Conservation (phyloP, 23 red algal species). For the Chondrus crispus region DNA sequence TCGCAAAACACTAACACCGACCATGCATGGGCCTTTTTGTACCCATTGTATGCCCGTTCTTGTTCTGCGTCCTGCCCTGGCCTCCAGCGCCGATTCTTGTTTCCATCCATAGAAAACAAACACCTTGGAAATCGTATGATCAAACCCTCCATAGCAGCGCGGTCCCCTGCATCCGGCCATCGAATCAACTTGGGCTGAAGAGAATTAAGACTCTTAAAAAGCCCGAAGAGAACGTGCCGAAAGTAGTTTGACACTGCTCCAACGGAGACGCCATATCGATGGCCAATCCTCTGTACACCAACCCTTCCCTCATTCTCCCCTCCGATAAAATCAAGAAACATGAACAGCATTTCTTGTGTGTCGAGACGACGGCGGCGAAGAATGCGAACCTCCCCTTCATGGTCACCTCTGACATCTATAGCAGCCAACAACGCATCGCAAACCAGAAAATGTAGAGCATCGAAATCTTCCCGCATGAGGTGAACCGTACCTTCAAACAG, state of each 20-base stretch:
- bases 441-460: too few species aligned
- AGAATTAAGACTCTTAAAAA: not conserved
- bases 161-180: not conserved
- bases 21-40: not conserved
- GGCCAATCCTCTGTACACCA: not conserved
- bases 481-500: not conserved
- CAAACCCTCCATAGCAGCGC: not conserved
- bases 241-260: not conserved
- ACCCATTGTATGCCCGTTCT: constrained; percentile 38
- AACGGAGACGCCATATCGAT: not conserved
- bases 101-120: constrained; percentile 37
- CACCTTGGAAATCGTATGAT: constrained; percentile 1
- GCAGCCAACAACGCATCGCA: too few species aligned
- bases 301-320: not conserved
- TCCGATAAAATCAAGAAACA: not conserved
- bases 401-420: too few species aligned
- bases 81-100: not conserved
- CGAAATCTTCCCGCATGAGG: not conserved
- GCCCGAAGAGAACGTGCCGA: not conserved
- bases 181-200: not conserved
- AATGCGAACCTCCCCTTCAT: too few species aligned
- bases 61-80: not conserved
- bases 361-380: too few species aligned
- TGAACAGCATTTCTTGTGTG: constrained; percentile 9
- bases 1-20: constrained; percentile 26